These are phyloP conservation scores for Solanum hybrid DNA, from an alignment of 305 asterid genomes.

Conservation along the genomic window DNA sequence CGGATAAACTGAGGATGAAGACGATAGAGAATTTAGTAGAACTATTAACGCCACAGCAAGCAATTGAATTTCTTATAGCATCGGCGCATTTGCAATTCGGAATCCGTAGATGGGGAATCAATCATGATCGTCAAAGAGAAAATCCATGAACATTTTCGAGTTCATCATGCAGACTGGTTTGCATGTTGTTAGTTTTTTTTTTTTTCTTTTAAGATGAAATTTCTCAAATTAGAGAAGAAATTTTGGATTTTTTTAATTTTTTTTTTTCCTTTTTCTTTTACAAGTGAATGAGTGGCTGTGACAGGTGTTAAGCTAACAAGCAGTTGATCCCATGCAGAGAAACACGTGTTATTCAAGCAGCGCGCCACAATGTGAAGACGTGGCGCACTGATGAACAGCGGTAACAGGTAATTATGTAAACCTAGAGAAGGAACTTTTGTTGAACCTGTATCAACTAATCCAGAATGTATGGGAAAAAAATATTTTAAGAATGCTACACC, in stretches of 20 bases:
- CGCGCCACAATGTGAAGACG: neutral
- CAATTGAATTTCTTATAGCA: conserved; percentile 60
- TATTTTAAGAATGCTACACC: too few relatives aligned
- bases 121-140: conserved; percentile 32
- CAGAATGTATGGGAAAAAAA: neutral
- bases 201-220: neutral
- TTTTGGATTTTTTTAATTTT: neutral
- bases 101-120: conserved; percentile 50
- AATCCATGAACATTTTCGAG: neutral
- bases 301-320: neutral
- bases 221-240: neutral
- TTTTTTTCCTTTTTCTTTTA: neutral
- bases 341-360: neutral
- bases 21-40: conserved; percentile 48
- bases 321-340: neutral
- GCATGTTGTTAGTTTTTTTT: neutral
- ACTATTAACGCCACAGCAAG: conserved; percentile 53
- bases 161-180: neutral
- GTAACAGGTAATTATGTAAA: neutral
- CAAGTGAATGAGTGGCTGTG: neutral
- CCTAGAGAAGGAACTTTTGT: neutral
- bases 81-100: conserved; percentile 63
- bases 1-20: conserved; percentile 52
- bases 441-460: neutral
- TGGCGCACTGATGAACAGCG: neutral